Evolutionary conservation across 768 basidiomycete species (phyloP), one percentile per base, ranked within the genome.

Genomic region (Cytidiella melzeri): DNA sequence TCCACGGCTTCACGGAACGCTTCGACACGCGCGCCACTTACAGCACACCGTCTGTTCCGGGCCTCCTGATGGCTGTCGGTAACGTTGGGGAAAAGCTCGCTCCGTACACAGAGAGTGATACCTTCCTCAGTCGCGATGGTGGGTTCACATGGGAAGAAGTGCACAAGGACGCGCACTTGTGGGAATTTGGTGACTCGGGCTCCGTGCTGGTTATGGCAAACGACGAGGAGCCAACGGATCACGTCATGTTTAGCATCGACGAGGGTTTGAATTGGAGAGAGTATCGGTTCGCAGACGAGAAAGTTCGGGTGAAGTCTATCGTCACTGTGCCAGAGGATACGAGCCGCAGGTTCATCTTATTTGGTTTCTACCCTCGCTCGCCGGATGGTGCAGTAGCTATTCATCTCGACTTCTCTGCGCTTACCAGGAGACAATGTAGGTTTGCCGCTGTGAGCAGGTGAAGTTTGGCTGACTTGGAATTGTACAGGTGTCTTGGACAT

Each of bases 61-160:
- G 96, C 11, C 74, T 99, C 11, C 76, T 99, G 67, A 89, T 99
- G 79, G 96, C 87, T 1, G 93, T 97, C 40, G 96, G 96, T 6
- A 98, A 92, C 58, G 94, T 99, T 12, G 96, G 96, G 36, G 86
- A 92, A 54, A 62, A 69, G 1, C 79, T 99, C 1, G 82, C 79
- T 0, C 70, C 82, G 0, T 99, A 99, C 69, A 76, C 73, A 3
- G 87, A 97, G 25, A 83, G 84, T 52, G 95, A 98, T 64, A 96
- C 93, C 2, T 98, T 96, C 84, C 76, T 98, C 37, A 92, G 90
- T 48, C 90, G 96, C 3, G 92, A 99, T 58, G 96, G 83, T 2
- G 96, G 96, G 7, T 96, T 96, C 68, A 92, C 90, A 0, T 99
- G 96, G 96, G 83, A 96, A 63, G 96, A 99, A 69, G 86, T 99